Evolutionary conservation across 441 rosid genomes (phyloP).

Genomic region (Gossypium lobatum): DNA sequence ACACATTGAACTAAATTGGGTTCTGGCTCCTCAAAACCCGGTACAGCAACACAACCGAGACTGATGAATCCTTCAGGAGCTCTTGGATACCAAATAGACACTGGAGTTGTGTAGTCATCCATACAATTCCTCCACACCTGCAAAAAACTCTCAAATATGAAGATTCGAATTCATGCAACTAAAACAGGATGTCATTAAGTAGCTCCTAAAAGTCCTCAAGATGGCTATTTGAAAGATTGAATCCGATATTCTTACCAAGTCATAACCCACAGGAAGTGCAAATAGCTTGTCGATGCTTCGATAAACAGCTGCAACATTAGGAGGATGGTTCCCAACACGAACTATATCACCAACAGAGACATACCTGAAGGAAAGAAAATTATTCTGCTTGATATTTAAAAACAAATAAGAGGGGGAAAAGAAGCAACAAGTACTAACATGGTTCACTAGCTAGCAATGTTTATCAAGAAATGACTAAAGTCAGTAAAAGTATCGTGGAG

Average conservation of each 20-base stretch:
- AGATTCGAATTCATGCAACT: not conserved
- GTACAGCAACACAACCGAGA: constrained; percentile 71
- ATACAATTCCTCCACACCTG: constrained; percentile 96
- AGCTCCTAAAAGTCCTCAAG: not conserved
- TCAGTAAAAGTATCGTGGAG: no score
- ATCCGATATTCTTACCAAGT: constrained; percentile 51
- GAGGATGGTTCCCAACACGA: constrained; percentile 76
- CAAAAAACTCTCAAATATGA: not conserved
- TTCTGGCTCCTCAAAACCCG: constrained; percentile 66
- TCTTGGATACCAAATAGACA: constrained; percentile 92
- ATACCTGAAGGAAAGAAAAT: constrained; percentile 38
- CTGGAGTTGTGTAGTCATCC: constrained; percentile 61
- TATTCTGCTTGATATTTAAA: not conserved
- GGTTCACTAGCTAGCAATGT: not conserved
- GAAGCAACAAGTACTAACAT: not conserved
- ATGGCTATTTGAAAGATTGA: not conserved
- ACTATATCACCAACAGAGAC: constrained; percentile 87
- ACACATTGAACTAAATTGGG: constrained; percentile 48
- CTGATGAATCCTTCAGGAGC: constrained; percentile 83
- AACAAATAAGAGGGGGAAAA: not conserved
- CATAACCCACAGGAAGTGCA: constrained; percentile 80
- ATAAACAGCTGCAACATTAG: constrained; percentile 88
- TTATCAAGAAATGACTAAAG: not conserved
- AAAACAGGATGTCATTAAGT: not conserved
- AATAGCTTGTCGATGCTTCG: constrained; percentile 39